Base-by-base conservation (phyloP, 306 rosid species). In the Vigna mungo region DNA sequence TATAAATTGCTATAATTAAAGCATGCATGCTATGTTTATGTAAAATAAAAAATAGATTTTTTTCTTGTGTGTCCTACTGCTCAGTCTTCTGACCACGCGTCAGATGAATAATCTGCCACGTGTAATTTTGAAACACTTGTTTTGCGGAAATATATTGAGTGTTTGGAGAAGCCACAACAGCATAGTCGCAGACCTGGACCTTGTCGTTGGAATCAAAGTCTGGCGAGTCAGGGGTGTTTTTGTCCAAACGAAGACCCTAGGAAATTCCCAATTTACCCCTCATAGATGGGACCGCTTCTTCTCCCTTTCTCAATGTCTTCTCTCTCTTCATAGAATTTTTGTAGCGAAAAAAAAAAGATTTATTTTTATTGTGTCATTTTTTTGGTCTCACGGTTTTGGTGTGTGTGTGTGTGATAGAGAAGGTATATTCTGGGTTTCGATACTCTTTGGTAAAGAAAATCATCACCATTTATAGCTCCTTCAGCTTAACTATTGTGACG, bases 381-480 rank as follows among this genome's bases (percentile, higher is more conserved):
- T 37, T 21, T 54, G 54, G 56, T 25, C 63, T 55, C 14, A 47
- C 63, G 12, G 8, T 12, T 61, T 21, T 49, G 39, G 72, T 34
- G 25, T 1, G 46, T 27, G 25, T 1, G 46, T 27, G 32, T 71
- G 82, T 72, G 82, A 66, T 34, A 41, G 9, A 65, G 30, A 37
- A 48, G 82, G 93, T 82, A 90, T 93, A 89, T 93, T 88, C 92
- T 74, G 70, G 72, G 85, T 48, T 82, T 84, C 90, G 87, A 87
- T 87, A 34, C 85, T 83, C 77, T 78, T 21, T 15, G 49, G 58
- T 70, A 46, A 76, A 71, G 58, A 13, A 67, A 56, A 71, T 74
- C 81, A 64, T 77, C 82, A 41, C 79, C 84, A 23, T 72, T 74
- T 83, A 72, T 75, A 76, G 79, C 62, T 68, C 15, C 36, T 72